These are phyloP conservation scores for Cryphonectria japonica DNA, from an alignment of 2,329 filamentous ascomycete genomes.

Conservation along the genomic window DNA sequence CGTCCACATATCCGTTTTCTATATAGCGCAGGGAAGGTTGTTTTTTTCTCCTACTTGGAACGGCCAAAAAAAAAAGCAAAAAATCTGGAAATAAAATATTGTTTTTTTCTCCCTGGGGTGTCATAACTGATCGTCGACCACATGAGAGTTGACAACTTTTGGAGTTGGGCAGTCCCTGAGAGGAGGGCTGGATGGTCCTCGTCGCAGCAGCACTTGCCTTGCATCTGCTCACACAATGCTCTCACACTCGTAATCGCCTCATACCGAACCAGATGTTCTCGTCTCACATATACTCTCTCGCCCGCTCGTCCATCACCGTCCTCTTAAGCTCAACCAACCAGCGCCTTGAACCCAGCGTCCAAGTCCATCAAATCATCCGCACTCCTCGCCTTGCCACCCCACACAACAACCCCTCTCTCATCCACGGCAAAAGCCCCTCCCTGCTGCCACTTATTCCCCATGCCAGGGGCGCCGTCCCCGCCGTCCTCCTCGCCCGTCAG, in stretches of 20 bases:
- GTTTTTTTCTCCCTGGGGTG: not conserved
- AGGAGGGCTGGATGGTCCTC: not conserved
- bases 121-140: not conserved
- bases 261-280: too few species aligned
- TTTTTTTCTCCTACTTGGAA: not conserved
- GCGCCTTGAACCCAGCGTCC: slow-evolving; percentile 48
- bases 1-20: not conserved
- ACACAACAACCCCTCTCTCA: slow-evolving; percentile 52
- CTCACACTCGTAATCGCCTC: too few species aligned
- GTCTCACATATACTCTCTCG: too few species aligned
- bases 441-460: slow-evolving; percentile 62
- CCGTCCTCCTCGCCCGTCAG: slow-evolving; percentile 38
- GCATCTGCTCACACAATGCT: too few species aligned
- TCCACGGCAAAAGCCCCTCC: slow-evolving; percentile 57
- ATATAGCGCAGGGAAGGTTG: not conserved
- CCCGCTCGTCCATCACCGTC: too few species aligned
- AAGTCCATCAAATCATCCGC: slow-evolving; percentile 58
- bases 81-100: not conserved
- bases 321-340: slow-evolving; percentile 38
- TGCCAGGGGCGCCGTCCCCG: slow-evolving; percentile 43
- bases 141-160: not conserved
- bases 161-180: not conserved
- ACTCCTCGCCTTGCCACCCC: slow-evolving; percentile 52
- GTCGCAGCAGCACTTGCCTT: too few species aligned
- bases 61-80: not conserved